Evolutionary conservation across 1,139 yeast species (phyloP), one percentile per base, ranked within the genome.

Genomic region (Scheffersomyces titani): DNA sequence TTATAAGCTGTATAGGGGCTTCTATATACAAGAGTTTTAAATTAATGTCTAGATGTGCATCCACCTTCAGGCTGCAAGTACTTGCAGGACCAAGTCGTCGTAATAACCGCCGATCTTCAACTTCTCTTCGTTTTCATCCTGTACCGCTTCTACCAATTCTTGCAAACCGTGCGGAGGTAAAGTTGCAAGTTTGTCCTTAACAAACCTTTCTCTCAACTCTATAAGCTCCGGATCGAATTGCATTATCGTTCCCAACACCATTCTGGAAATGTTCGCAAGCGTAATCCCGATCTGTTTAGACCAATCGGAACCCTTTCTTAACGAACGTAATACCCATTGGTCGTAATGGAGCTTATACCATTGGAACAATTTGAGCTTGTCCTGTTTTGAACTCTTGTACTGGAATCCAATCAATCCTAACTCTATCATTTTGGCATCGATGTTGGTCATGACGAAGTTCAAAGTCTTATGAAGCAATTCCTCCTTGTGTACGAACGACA

Each of bases 291-390:
- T 65, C 57, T 76, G 79, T 54, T 73, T 70, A 9, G 77, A 64
- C 77, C 78, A 72, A 47, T 78, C 77, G 18, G 83, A 74, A 1
- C 84, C 86, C 53, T 73, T 74, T 54, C 80, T 69, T 50, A 76
- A 65, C 7, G 85, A 74, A 57, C 77, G 79, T 20, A 71, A 63
- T 5, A 75, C 76, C 86, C 89, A 85, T 40, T 71, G 70, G 54
- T 81, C 82, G 64, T 80, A 85, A 62, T 86, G 78, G 52, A 79
- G 65, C 47, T 65, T 71, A 67, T 80, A 86, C 90, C 90, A 87
- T 13, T 76, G 70, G 83, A 87, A 86, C 6, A 86, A 65, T 54
- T 61, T 61, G 30, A 68, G 54, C 53, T 62, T 71, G 13, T 59
- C 58, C 6, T 60, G 56, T 19, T 54, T 58, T 11, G 60, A 56